Evolutionary conservation across 768 basidiomycete species (phyloP).

Genomic region (Nidularia sp.): DNA sequence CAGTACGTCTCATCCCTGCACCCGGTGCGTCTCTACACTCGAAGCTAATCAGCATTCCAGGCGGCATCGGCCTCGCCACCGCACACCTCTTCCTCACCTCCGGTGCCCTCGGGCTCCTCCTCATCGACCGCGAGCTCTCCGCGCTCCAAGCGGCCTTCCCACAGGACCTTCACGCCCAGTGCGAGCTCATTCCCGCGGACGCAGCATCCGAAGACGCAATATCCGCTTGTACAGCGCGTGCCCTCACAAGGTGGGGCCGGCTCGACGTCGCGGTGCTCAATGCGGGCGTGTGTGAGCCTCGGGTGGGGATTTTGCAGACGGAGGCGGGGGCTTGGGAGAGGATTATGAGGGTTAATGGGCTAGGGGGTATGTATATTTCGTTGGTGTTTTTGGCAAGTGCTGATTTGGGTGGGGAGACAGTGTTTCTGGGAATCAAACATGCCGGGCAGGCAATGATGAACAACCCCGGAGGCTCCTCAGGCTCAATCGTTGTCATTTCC

Average conservation of each 20-base stretch:
- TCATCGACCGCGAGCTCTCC: constrained; percentile 1
- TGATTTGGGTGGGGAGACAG: background rate
- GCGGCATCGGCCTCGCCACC: constrained; percentile 3
- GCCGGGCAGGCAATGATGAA: constrained; percentile 6
- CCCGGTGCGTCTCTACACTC: background rate
- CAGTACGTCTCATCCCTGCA: background rate
- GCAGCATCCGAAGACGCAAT: constrained; percentile 1
- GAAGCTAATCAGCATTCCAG: background rate
- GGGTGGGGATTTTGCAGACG: constrained; percentile 4
- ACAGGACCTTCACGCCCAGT: background rate
- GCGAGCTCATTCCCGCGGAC: constrained; percentile 2
- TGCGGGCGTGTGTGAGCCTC: constrained; percentile 2
- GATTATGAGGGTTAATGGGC: constrained; percentile 8
- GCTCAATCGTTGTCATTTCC: constrained; percentile 12
- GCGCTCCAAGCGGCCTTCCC: constrained; percentile 2
- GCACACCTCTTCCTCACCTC: background rate
- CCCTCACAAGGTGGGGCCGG: constrained; percentile 6
- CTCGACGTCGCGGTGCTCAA: constrained; percentile 8
- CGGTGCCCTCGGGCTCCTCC: constrained; percentile 1
- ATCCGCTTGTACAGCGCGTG: constrained; percentile 1
- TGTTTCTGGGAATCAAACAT: constrained; percentile 9
- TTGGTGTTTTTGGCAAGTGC: too few relatives aligned
- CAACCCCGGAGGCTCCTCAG: constrained; percentile 6
- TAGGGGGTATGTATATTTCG: constrained; percentile 2
- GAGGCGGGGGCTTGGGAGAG: constrained; percentile 2